Conservation (phyloP, 495 filamentous ascomycete species). For the Coniosporium apollinis region DNA sequence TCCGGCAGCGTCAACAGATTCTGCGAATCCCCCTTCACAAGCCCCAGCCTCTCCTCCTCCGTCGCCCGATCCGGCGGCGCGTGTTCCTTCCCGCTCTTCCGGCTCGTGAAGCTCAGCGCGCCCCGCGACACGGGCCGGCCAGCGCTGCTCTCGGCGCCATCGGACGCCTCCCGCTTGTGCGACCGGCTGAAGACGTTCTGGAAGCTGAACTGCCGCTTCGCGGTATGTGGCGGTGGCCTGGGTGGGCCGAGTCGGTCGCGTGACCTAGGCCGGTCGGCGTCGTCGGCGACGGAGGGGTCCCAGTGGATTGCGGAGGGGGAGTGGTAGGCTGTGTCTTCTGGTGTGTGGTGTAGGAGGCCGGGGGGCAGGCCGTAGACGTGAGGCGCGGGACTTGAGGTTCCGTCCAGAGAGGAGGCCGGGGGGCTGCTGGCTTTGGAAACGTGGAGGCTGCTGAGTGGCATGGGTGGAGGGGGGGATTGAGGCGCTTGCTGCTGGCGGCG, state of each 20-base stretch:
- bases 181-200: slow-evolving; percentile 50
- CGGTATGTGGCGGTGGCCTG: slow-evolving; percentile 28
- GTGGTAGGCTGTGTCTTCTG: slow-evolving; percentile 34
- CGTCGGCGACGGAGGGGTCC: slow-evolving; percentile 19
- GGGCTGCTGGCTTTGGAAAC: neutral
- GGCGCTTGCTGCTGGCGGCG: neutral
- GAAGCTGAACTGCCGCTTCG: slow-evolving; percentile 74
- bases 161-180: slow-evolving; percentile 9
- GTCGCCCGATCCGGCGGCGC: slow-evolving; percentile 31
- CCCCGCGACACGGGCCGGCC: slow-evolving; percentile 18
- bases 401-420: neutral
- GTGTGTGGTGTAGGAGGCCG: slow-evolving; percentile 6
- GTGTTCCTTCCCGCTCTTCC: slow-evolving; percentile 27
- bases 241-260: slow-evolving; percentile 33
- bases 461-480: slow-evolving; percentile 1
- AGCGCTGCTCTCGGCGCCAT: slow-evolving; percentile 5
- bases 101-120: slow-evolving; percentile 26
- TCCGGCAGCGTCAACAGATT: slow-evolving; percentile 22
- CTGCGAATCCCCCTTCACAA: slow-evolving; percentile 60
- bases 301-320: slow-evolving; percentile 28
- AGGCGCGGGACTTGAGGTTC: neutral
- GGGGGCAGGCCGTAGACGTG: slow-evolving; percentile 17
- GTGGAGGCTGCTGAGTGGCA: slow-evolving; percentile 5
- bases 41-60: slow-evolving; percentile 76
- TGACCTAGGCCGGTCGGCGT: slow-evolving; percentile 15